Base-by-base conservation (phyloP, 805 yeast species). In the Candida fluviatilis region DNA sequence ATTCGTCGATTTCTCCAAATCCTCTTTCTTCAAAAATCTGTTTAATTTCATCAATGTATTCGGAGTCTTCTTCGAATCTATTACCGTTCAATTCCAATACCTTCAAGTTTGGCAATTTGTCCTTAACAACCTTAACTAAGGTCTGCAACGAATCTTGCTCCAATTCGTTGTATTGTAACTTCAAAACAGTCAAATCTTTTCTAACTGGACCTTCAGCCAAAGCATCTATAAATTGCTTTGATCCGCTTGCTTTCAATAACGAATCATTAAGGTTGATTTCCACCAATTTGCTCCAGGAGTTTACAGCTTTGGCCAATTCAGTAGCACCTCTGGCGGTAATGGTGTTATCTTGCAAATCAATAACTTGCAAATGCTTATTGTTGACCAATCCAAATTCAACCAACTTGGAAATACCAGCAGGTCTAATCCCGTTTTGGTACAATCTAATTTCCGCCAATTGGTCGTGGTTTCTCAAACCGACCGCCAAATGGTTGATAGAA, bases 361-460 rank as follows among this genome's bases (percentile, higher is more conserved):
- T 64, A 28, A 75, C 76, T 49, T 78, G 71, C 51, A 93, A 73
- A 17, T 74, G 64, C 18, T 70, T 67, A 57, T 85, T 80, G 45
- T 70, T 58, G 31, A 75, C 60, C 52, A 93, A 75, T 40, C 97
- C 98, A 37, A 82, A 74, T 14, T 67, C 64, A 48, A 91, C 71
- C 54, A 91, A 73, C 49, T 75, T 80, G 46, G 82, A 76, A 39
- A 91, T 81, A 50, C 99, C 99, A 40, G 78, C 81, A 38, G 95
- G 98, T 64, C 99, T 81, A 47, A 93, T 93, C 57, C 99, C 99
- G 60, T 93, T 93, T 67, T 93, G 99, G 57, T 88, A 91, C 49
- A 93, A 72, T 57, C 84, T 80, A 25, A 90, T 78, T 42, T 72
- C 78, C 60, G 84, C 78, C 55, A 90, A 71, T 37, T 80, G 76